A percentile compares a stretch with the other conserved stretches of the same genome.
These are phyloP conservation scores for Mycena citricolor DNA, from an alignment of 1,284 basidiomycete species.

Conservation along the genomic window DNA sequence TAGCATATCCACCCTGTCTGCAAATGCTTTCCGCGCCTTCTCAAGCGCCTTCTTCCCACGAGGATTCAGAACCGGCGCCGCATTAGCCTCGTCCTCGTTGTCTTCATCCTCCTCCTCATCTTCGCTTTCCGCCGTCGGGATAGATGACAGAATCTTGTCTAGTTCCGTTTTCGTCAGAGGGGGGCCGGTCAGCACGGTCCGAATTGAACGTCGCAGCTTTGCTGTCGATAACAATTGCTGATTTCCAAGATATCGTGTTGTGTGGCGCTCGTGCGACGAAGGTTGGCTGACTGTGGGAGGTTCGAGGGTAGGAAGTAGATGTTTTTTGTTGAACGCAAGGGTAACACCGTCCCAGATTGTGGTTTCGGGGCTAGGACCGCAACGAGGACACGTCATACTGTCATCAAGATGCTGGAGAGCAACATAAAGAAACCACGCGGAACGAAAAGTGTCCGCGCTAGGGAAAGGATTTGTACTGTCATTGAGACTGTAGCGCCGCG, in stretches of 20 bases:
- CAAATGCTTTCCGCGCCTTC: too few relatives aligned
- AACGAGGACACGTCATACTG: conserved; percentile 26
- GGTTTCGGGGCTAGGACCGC: conserved; percentile 25
- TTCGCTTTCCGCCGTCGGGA: not conserved
- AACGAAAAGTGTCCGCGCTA: conserved; percentile 24
- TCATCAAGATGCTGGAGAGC: conserved; percentile 23
- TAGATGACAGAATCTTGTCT: not conserved
- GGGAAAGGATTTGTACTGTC: conserved; percentile 24
- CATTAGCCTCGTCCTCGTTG: not conserved
- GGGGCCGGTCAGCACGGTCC: conserved; percentile 5
- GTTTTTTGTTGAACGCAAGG: conserved; percentile 27
- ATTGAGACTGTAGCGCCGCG: conserved; percentile 14
- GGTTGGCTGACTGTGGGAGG: conserved; percentile 25
- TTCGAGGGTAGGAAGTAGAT: conserved; percentile 22
- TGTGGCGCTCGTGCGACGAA: conserved; percentile 4
- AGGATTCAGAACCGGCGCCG: not conserved
- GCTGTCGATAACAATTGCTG: conserved; percentile 11
- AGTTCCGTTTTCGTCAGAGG: not conserved
- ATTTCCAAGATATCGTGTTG: not conserved
- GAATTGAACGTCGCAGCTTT: not conserved
- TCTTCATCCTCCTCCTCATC: not conserved
- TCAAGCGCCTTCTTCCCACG: not conserved
- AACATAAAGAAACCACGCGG: conserved; percentile 30
- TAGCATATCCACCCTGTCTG: too few relatives aligned
- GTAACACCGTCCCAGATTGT: conserved; percentile 31